A percentile compares a stretch with the other conserved stretches of the same genome.
Evolutionary conservation across 2,329 filamentous ascomycete genomes (phyloP).

Genomic region (Chaetothyriales sp.): DNA sequence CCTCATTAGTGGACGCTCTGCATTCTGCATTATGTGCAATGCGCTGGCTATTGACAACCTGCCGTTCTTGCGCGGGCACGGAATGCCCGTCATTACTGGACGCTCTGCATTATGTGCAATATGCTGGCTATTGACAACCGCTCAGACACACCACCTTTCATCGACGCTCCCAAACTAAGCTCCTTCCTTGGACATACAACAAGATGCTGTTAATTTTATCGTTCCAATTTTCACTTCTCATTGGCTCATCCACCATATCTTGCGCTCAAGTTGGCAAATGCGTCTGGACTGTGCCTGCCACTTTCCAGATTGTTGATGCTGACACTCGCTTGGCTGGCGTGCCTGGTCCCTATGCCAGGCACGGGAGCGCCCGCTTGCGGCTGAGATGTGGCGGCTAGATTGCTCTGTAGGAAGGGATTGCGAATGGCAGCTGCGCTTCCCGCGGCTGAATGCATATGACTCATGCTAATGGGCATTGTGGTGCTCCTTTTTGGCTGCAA

Average conservation of each 20-base stretch:
- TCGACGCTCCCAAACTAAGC: not conserved
- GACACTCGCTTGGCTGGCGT: conserved; percentile 35
- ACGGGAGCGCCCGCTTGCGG: not conserved
- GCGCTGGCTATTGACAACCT: too few species aligned
- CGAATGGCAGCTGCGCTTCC: conserved; percentile 14
- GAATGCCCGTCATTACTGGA: too few species aligned
- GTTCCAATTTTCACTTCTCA: not conserved
- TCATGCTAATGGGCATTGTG: conserved; percentile 21
- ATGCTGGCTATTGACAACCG: not conserved
- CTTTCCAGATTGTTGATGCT: conserved; percentile 34
- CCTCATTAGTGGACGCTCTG: too few species aligned
- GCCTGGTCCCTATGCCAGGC: not conserved
- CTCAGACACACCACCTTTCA: not conserved
- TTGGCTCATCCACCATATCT: conserved; percentile 23
- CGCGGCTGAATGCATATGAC: conserved; percentile 14
- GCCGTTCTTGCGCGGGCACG: too few species aligned
- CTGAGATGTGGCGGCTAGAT: not conserved
- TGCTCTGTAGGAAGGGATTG: conserved; percentile 23
- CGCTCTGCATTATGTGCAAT: not conserved
- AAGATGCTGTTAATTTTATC: not conserved
- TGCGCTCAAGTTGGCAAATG: conserved; percentile 37
- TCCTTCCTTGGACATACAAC: not conserved
- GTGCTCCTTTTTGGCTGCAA: conserved; percentile 20
- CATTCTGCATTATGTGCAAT: not conserved
- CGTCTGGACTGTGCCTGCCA: conserved; percentile 38